Evolutionary conservation across 129 eudicot genomes (phyloP), one percentile per base, ranked within the genome.

Genomic region (Escallonia herrerae): DNA sequence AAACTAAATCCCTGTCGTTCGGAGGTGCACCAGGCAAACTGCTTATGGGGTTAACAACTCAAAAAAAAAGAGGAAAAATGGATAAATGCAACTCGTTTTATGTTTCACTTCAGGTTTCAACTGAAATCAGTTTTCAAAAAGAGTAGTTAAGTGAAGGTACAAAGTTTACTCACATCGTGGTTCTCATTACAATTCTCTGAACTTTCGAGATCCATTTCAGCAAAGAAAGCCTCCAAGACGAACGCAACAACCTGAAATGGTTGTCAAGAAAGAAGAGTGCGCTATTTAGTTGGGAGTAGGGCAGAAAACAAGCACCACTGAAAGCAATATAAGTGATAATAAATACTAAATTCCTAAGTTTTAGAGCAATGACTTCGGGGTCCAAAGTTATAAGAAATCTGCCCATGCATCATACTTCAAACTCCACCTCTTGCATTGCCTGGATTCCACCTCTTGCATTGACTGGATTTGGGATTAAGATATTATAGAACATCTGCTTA

Each of bases 171-270:
- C 33, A 90, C 95, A 90, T 77, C 69, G 60, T 33, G 66, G 48
- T 69, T 72, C 56, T 74, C 87, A 58, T 68, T 84, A 66, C 59
- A 60, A 50, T 76, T 68, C 57, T 81, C 95, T 8, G 82, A 79
- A 56, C 66, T 41, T 72, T 88, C 98, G 3, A 93, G 59, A 33
- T 93, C 98, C 81, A 85, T 64, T 80, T 93, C 98, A 62, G 98
- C 95, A 68, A 88, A 88, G 80, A 93, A 93, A 12, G 96, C 96
- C 79, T 93, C 98, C 91, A 93, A 82, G 58, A 93, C 98, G 82
- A 93, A 93, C 38, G 98, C 96, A 40, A 93, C 84, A 57, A 93
- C 82, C 97, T 90, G n/a, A n/a, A n/a, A n/a, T n/a, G n/a, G n/a
- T n/a, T n/a, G 62, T 62, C 65, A 72, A n/a, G 6, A 50, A 47